Percentiles rank a stretch among this genome's conserved stretches.
Conservation (phyloP, 805 yeast species). For the Allodekkera sacchari region DNA sequence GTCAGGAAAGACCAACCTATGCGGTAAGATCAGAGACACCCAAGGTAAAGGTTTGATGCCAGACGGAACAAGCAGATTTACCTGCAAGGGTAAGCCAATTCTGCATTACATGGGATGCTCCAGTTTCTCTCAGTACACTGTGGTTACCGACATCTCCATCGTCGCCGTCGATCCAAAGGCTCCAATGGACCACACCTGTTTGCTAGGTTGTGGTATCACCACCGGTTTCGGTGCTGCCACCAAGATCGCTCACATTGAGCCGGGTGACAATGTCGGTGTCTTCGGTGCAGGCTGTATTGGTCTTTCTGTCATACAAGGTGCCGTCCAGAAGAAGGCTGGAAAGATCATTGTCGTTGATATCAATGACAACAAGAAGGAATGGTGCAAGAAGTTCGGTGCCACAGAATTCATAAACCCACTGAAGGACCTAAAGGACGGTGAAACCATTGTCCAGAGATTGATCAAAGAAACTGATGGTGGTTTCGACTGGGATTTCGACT, state of each 20-base stretch:
- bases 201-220: slow-evolving; percentile 97
- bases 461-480: slow-evolving; percentile 96
- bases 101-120: slow-evolving; percentile 98
- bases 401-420: slow-evolving; percentile 87
- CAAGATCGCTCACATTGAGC: slow-evolving; percentile 82
- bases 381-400: slow-evolving; percentile 90
- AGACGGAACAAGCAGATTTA: slow-evolving; percentile 91
- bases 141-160: slow-evolving; percentile 93
- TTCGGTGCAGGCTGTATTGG: slow-evolving; percentile 99
- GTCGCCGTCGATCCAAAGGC: slow-evolving; percentile 86
- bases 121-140: slow-evolving; percentile 94
- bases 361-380: slow-evolving; percentile 72
- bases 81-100: slow-evolving; percentile 73
- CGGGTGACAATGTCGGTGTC: slow-evolving; percentile 90
- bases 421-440: slow-evolving; percentile 59
- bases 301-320: slow-evolving; percentile 93
- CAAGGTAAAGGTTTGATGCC: slow-evolving; percentile 99
- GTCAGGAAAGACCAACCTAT: slow-evolving; percentile 92
- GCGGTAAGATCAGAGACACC: slow-evolving; percentile 92
- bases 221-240: slow-evolving; percentile 98
- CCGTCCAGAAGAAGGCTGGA: slow-evolving; percentile 71
- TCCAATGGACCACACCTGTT: slow-evolving; percentile 76
- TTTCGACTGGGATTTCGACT: slow-evolving; percentile 90
- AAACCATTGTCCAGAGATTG: slow-evolving; percentile 72
- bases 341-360: slow-evolving; percentile 81